Conservation (phyloP, 2,329 filamentous ascomycete genomes). For the Nigrospora oryzae region DNA sequence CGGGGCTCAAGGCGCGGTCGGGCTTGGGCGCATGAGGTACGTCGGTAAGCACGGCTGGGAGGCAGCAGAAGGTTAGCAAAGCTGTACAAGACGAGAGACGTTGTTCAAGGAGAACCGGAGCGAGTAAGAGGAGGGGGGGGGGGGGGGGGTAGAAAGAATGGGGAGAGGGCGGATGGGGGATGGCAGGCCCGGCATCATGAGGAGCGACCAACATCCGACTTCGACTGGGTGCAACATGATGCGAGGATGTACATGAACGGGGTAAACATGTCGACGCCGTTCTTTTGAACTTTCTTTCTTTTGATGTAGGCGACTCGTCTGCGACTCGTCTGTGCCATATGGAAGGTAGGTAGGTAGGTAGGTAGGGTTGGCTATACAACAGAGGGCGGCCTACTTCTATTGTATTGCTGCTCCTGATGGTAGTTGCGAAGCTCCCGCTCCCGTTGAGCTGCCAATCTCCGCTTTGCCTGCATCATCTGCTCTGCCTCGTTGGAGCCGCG, state of each 20-base stretch:
- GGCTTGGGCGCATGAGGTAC: slow-evolving; percentile 55
- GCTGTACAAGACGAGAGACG: slow-evolving; percentile 8
- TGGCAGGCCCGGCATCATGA: background rate
- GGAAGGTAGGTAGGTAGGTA: slow-evolving; percentile 5
- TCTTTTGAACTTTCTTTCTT: slow-evolving; percentile 1
- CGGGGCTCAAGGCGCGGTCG: slow-evolving; percentile 77
- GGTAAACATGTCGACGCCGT: background rate
- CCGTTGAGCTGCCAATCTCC: slow-evolving; percentile 97
- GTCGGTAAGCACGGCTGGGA: slow-evolving; percentile 43
- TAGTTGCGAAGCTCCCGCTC: slow-evolving; percentile 99
- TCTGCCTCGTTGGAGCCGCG: slow-evolving; percentile 83
- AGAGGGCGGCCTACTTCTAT: slow-evolving; percentile 90
- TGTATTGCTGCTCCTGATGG: slow-evolving; percentile 99
- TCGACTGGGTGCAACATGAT: background rate
- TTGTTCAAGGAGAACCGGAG: slow-evolving; percentile 1
- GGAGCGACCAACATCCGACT: too few species aligned
- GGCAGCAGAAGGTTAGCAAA: slow-evolving; percentile 26
- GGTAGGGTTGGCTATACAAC: slow-evolving; percentile 51
- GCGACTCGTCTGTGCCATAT: slow-evolving; percentile 2
- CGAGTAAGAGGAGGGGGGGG: background rate
- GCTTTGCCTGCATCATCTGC: slow-evolving; percentile 98
- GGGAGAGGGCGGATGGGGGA: background rate
- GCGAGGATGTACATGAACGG: background rate
- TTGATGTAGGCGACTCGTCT: slow-evolving; percentile 1
- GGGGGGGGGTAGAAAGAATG: background rate